Conservation (phyloP, 495 filamentous ascomycete genomes). For the Podospora anserina region DNA sequence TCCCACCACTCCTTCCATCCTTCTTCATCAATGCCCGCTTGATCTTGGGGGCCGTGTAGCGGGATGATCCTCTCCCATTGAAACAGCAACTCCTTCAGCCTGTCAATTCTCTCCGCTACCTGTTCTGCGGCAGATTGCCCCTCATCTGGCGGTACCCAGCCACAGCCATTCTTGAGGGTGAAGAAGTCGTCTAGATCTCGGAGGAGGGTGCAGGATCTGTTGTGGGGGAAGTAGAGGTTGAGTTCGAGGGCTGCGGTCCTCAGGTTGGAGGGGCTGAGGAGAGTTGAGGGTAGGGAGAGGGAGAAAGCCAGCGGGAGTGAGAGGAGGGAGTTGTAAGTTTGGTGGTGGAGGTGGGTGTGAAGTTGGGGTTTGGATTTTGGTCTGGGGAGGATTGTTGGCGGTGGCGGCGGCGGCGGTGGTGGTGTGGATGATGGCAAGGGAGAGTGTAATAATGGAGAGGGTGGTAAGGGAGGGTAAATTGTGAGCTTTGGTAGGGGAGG, state of each 20-base stretch:
- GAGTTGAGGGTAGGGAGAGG: constrained; percentile 3
- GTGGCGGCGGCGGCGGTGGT: not conserved
- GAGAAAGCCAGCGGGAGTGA: constrained; percentile 21
- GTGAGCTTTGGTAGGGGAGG: not conserved
- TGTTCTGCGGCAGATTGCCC: not conserved
- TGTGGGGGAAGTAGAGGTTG: constrained; percentile 29
- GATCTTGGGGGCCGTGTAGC: not conserved
- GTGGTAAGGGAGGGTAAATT: not conserved
- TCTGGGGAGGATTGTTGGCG: constrained; percentile 10
- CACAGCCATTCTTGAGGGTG: constrained; percentile 6
- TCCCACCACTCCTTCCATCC: not conserved
- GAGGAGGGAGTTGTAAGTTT: constrained; percentile 30
- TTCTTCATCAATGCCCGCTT: not conserved
- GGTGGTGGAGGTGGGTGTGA: constrained; percentile 31
- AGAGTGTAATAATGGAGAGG: not conserved
- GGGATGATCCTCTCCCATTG: not conserved
- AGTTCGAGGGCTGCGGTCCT: constrained; percentile 11
- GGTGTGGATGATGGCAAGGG: not conserved
- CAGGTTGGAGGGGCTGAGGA: not conserved
- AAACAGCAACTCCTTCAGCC: not conserved
- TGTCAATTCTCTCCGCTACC: not conserved
- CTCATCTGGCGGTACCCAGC: not conserved
- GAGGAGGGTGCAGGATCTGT: constrained; percentile 35
- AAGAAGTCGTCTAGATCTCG: constrained; percentile 30
- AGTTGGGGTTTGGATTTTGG: constrained; percentile 27